Base-by-base conservation (phyloP, 148 eudicot genomes). In the Pharnaceum exiguum region DNA sequence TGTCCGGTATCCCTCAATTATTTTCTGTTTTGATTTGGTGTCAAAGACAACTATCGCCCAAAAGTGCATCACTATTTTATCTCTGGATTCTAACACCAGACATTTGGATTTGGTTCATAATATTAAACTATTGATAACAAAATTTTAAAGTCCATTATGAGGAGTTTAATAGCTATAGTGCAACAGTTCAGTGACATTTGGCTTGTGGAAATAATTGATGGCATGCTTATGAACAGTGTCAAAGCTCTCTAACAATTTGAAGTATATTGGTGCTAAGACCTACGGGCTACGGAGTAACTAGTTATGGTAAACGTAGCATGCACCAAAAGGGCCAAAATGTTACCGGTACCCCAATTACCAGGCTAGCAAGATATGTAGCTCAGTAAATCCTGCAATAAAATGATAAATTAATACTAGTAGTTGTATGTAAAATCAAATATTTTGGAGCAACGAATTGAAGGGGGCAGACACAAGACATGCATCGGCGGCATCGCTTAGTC, bases 321-420 rank as follows among this genome's bases (percentile, higher is more conserved):
- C 8, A n/a, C 4, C 31, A 38, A 46, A 22, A 35, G 24, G 45
- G 27, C 46, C 12, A 48, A 55, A 43, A 45, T 17, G 23, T 46
- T 33, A 31, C 53, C 37, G 0, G n/a, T 36, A 35, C 52, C 9
- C 45, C 51, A 28, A 38, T 66, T 37, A 37, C 22, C 43, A 42
- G 32, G 51, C 43, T 30, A 19, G 15, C 43, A n/a, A n/a, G n/a
- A n/a, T n/a, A n/a, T n/a, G n/a, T 19, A 47, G 57, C 22, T 67
- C 52, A 67, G 71, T 59, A 67, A 67, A 39, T 58, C 51, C 52
- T 10, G 59, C 59, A 67, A 40, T 19, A 67, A 58, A 40, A 39
- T 42, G 43, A 50, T n/a, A n/a, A 62, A 39, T 46, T 49, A 17
- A 27, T 16, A 26, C 24, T 4, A 19, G 6, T 11, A 39, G n/a